Base-by-base conservation (phyloP, 345 rosid species). In the Boechera divaricarpa region DNA sequence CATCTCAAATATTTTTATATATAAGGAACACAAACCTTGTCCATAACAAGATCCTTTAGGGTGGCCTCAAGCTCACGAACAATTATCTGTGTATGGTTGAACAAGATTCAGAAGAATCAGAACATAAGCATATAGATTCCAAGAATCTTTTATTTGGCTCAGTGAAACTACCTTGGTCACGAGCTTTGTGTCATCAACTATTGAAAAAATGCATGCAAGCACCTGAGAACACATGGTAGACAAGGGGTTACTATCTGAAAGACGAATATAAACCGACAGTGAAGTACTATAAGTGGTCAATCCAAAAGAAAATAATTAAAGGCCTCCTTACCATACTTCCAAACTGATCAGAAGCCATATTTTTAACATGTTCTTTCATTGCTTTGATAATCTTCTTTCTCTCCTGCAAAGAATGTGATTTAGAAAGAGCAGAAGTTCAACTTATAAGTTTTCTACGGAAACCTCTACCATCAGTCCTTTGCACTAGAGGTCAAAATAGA, bases 101-200 rank as follows among this genome's bases (percentile, higher is more conserved):
- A 55, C 39, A 70, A 36, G 47, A 56, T 67, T 84, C 31, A 80
- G 70, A 72, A 68, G 5, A 10, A 72, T 47, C 8, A 65, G 51
- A 74, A 16, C 42, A 76, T 60, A 47, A 33, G 10, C 31, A 16
- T 31, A 72, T 15, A 45, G 32, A 65, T 69, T 36, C 49, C 38
- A 67, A 44, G 54, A 33, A 72, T 15, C 16, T 45, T 35, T 32
- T 15, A 26, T 64, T 52, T 56, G 57, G 55, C 31, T 49, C 33
- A 35, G 73, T 41, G 52, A 73, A 70, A 75, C 66, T 78, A 91
- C 99, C 98, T 90, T 91, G 32, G 86, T 85, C 35, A 91, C 63
- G 45, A 93, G 94, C 83, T 89, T 96, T 79, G 99, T 93, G 87
- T 96, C 98, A 86, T 93, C 99, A 58, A 91, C 90, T 67, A 78